Evolutionary conservation across 352 stramenopile genomes (phyloP).

Genomic region (Phytophthora brassicae): DNA sequence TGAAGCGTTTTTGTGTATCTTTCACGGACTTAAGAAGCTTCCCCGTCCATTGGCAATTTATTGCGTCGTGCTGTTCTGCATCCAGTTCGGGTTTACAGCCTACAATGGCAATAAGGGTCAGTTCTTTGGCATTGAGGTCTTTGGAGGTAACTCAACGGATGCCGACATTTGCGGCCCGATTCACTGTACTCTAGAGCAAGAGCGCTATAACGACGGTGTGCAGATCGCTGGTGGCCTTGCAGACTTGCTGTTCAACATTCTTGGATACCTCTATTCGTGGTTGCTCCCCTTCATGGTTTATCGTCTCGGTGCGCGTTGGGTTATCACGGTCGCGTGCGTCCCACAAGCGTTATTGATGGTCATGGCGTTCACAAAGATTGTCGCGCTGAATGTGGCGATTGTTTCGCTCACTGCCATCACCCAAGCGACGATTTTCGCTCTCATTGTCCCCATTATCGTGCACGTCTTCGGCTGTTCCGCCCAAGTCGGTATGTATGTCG

Average conservation of each 20-base stretch:
- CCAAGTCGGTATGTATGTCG: constrained; percentile 71
- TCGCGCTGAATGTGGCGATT: constrained; percentile 47
- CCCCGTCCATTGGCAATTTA: constrained; percentile 45
- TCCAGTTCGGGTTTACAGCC: constrained; percentile 60
- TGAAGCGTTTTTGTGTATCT: constrained; percentile 50
- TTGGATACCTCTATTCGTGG: constrained; percentile 56
- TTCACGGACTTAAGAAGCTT: constrained; percentile 45
- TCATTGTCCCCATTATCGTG: constrained; percentile 73
- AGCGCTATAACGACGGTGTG: constrained; percentile 55
- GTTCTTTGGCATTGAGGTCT: constrained; percentile 65
- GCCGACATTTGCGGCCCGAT: constrained; percentile 42
- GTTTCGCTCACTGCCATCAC: constrained; percentile 51
- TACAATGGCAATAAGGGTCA: constrained; percentile 72
- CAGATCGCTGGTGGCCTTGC: constrained; percentile 48
- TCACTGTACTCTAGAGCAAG: constrained; percentile 36
- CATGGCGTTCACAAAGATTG: constrained; percentile 52
- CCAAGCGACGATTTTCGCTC: constrained; percentile 59
- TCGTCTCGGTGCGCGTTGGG: constrained; percentile 41
- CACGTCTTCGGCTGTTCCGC: constrained; percentile 57
- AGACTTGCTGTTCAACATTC: constrained; percentile 57
- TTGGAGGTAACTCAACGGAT: constrained; percentile 42
- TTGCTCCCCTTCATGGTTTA: constrained; percentile 47
- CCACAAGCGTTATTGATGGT: constrained; percentile 53
- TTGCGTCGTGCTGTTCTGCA: constrained; percentile 52
- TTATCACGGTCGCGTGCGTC: constrained; percentile 44